Evolutionary conservation across 2,329 filamentous ascomycete genomes (phyloP), one percentile per base, ranked within the genome.

Genomic region (Hypocreales sp.): DNA sequence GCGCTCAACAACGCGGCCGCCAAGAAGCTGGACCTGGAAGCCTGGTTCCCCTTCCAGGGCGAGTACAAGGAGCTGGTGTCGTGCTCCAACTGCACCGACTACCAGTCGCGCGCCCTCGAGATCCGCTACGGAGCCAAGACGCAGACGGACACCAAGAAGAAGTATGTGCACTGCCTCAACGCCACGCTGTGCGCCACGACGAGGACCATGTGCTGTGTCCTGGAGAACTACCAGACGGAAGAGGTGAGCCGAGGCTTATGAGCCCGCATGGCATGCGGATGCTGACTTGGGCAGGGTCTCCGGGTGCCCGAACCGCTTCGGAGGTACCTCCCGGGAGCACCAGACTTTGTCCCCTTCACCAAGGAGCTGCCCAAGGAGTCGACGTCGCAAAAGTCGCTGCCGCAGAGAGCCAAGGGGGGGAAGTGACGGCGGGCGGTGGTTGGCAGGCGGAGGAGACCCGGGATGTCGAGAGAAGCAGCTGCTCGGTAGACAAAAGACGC

Each of bases 31-130:
- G 90, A 98, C 47, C 67, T 98, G 14, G 90, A 98, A 53, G 87
- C 90, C 3, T 92, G 84, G 82, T 93, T 92, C 54, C 84, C 83
- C 11, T 92, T 80, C 64, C 86, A 95, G 54, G 79, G 79, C 43
- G 90, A 95, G 56, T 98, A 95, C 68, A 95, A 95, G 60, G 90
- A 95, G 60, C 71, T 98, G 16, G 90, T 95, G 27, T 92, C 82
- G 13, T 93, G 86, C 67, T 92, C 83, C 35, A 98, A 98, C 60
- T 98, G 90, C 63, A 92, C 83, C 24, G 87, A 95, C 51, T 95
- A 95, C 62, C 90, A 98, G 62, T 84, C 83, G 15, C 72, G 90
- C 31, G 86, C 84, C 40, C 67, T 98, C 9, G 87, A 95, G 54
- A 92, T 98, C 42, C 72, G 90, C 32, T 93, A 77, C 44, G 87